Base-by-base conservation (phyloP, 2,329 filamentous ascomycete genomes). In the Capronia americana region DNA sequence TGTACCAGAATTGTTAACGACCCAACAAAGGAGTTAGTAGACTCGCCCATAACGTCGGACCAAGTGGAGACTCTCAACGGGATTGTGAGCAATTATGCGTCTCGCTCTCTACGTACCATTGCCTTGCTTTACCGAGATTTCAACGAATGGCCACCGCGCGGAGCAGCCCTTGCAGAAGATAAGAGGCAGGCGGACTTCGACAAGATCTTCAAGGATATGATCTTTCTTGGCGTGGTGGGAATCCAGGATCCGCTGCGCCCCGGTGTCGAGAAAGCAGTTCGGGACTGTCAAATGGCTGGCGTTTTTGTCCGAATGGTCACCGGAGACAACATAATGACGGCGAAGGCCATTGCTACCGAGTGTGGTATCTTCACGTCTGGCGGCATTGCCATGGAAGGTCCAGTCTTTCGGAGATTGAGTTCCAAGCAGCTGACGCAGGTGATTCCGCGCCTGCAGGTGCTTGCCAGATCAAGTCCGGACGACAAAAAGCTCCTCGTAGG, bases 221-320 rank as follows among this genome's bases (percentile, higher is more conserved):
- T 82, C 14, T 87, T 92, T 68, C 75, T 92, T 46, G 86, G 87
- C 32, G 83, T 93, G 73, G 90, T 93, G 58, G 91, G 91, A 73
- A 93, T 94, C 68, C 91, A 93, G 75, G 91, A 94, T 76, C 91
- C 91, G 53, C 84, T 93, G 12, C 90, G 91, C 67, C 84, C 86
- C 0, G 91, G 90, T 68, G 91, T 93, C n/a, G 83, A 83, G 1
- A 87, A 92, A 59, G 90, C 91, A 11, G 91, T 94, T 30, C 82
- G 81, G 66, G 84, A 88, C 65, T 93, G 91, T 74, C 90, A 93
- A 75, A 84, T 85, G 63, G 91, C 91, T 4, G 91, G 91, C 66
- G 91, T 94, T 11, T 86, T 90, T 67, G 90, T 93, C 20, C 90
- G 91, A 74, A 94, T 94, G 91, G 91, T 94, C 2, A 94, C 91